phyloP scores from a whole-genome alignment of 108 stramenopile genomes.

The Skeletonema menzelii region DNA sequence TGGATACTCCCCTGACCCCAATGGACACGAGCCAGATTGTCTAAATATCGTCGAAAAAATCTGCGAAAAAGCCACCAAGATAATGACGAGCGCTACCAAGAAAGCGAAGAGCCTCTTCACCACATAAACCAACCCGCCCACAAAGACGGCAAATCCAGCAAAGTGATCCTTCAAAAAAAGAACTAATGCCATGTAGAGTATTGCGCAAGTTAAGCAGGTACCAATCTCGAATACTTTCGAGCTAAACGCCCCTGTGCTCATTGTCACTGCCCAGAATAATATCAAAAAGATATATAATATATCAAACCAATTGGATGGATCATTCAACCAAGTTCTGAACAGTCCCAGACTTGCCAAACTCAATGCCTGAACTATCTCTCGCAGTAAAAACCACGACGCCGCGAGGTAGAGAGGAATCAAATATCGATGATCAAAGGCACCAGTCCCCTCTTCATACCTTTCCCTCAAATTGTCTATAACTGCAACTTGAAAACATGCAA shows the following conservation, averaged over 20 bases:
- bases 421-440: neutral
- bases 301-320: constrained; percentile 44
- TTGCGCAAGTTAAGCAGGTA: constrained; percentile 23
- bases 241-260: constrained; percentile 2
- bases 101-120: constrained; percentile 24
- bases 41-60: constrained; percentile 74
- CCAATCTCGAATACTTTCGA: constrained; percentile 29
- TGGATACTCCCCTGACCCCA: neutral
- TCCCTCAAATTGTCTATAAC: constrained; percentile 17
- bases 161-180: constrained; percentile 24
- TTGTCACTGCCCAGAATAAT: constrained; percentile 27
- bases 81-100: constrained; percentile 62
- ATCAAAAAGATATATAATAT: constrained; percentile 36
- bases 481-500: constrained; percentile 22
- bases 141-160: constrained; percentile 47
- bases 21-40: constrained; percentile 39
- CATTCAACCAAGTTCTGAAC: constrained; percentile 30
- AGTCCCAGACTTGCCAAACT: constrained; percentile 28
- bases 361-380: constrained; percentile 40
- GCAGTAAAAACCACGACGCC: constrained; percentile 21
- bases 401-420: constrained; percentile 24
- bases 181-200: constrained; percentile 45
- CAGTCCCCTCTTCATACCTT: neutral
- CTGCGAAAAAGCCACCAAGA: constrained; percentile 78
- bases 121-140: constrained; percentile 32